Percentiles rank a stretch among this genome's conserved stretches.
phyloP scores from a whole-genome alignment of 2,329 filamentous ascomycete species.

The Aspergillus texensis region DNA sequence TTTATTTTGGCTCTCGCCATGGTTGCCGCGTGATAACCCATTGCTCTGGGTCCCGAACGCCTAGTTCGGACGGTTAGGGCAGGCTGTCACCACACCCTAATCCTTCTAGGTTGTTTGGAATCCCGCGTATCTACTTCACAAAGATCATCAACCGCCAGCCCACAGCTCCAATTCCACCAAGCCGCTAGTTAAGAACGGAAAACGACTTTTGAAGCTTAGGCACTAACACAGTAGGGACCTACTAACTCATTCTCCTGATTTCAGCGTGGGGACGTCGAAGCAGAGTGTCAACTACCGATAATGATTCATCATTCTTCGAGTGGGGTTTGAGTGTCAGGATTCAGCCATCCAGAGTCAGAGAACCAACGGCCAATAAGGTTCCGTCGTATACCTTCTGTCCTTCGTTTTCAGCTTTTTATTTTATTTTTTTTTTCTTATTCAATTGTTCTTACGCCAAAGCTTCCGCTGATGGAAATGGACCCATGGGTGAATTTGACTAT shows the following conservation, averaged over 20 bases:
- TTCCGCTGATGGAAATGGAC: neutral
- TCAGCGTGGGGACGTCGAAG: neutral
- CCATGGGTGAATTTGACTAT: neutral
- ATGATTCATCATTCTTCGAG: neutral
- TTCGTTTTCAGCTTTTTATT: neutral
- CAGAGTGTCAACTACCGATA: neutral
- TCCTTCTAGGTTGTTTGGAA: neutral
- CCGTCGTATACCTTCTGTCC: neutral
- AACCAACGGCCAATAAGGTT: neutral
- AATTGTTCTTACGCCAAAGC: neutral
- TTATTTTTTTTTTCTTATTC: neutral
- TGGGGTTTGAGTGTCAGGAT: slow-evolving; percentile 3
- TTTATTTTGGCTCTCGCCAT: neutral
- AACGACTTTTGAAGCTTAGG: neutral
- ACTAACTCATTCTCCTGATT: neutral
- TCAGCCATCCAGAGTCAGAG: neutral
- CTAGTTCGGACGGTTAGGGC: neutral
- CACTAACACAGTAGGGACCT: neutral
- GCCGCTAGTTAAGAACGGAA: neutral
- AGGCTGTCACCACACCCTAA: slow-evolving; percentile 1
- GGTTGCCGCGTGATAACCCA: neutral
- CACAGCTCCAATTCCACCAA: neutral
- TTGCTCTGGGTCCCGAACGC: neutral
- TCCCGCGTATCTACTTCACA: neutral
- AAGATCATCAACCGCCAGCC: neutral